Percentiles rank a stretch among this genome's conserved stretches.
phyloP scores from a whole-genome alignment of 768 basidiomycete species.

The Mycena haematopus region DNA sequence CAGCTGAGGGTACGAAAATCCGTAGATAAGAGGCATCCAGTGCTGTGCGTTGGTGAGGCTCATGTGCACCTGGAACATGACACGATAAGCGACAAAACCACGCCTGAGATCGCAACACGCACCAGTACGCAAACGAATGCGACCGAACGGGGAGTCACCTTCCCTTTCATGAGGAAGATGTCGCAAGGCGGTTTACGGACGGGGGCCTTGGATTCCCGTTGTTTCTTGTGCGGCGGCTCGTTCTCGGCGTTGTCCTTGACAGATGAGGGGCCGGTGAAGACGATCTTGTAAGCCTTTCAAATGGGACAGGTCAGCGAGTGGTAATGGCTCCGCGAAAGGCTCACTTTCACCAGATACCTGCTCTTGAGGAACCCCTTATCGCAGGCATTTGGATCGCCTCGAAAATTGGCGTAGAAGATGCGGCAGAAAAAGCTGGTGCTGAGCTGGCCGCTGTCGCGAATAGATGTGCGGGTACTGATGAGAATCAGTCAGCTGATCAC shows the following conservation, averaged over 20 bases:
- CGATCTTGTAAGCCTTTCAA: slow-evolving; percentile 1
- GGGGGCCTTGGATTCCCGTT: neutral
- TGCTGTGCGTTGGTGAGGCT: neutral
- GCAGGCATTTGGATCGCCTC: slow-evolving; percentile 1
- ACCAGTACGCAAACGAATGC: slow-evolving; percentile 13
- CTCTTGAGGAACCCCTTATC: slow-evolving; percentile 16
- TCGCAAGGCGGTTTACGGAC: slow-evolving; percentile 14
- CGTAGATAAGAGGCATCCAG: neutral
- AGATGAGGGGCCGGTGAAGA: slow-evolving; percentile 7
- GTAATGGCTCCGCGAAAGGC: neutral
- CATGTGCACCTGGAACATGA: too few relatives aligned
- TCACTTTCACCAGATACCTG: slow-evolving; percentile 16
- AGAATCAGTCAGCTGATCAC: too few relatives aligned
- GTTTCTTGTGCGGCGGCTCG: slow-evolving; percentile 6
- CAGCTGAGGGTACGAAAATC: slow-evolving; percentile 16
- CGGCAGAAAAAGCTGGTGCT: slow-evolving; percentile 10
- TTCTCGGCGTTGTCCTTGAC: too few relatives aligned
- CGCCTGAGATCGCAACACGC: neutral
- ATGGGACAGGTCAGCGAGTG: neutral
- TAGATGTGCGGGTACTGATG: too few relatives aligned
- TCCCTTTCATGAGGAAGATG: slow-evolving; percentile 19
- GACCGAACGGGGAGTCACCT: slow-evolving; percentile 20
- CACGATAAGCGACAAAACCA: too few relatives aligned
- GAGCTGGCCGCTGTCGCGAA: too few relatives aligned
- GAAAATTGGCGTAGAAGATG: slow-evolving; percentile 11